Base-by-base conservation (phyloP, 768 basidiomycete species). In the Lyophyllum decastes region DNA sequence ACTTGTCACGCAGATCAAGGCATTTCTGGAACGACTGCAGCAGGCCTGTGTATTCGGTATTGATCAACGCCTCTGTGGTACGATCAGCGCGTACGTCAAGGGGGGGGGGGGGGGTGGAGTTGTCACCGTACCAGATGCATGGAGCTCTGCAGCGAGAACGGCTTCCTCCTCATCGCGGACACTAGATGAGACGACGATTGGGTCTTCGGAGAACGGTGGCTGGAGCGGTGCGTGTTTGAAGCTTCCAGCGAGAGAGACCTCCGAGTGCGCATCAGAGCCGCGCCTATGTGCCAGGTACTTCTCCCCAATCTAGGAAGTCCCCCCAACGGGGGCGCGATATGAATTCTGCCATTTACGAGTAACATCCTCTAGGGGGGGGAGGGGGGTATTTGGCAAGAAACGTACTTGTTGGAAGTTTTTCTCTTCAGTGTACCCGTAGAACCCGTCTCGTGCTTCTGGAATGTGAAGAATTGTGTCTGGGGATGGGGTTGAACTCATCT, bases 1-100 rank as follows among this genome's bases (percentile, higher is more conserved):
- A 99, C 74, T 98, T 98, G 76, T 98, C 96, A 25, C 97, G 90
- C 19, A 98, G 78, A 53, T 91, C 86, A 47, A 98, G 85, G 68
- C 96, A 98, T 66, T 80, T 85, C 57, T 89, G 85, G 68, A 98
- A 85, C 1, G 88, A 81, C 59, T 86, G 80, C 59, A 90, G 86
- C 14, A 94, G 78, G 8, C 78, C 72, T 11, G 76, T 71, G 52
- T 82, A 77, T 65, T 88, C 87, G 2, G 75, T 71, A 14, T 68
- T 76, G 43, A 79, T 65, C 33, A 72, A 60, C 14, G 71, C 57
- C 54, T 76, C 73, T 74, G 55, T 60, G 47, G 25, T 34, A 41
- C 51, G 58, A 40, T 40, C 4, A 54, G 48, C 46, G 33, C 25
- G 6, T 41, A 41, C 26, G 47, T 48, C 19, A 10, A 66, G 9